Base-by-base conservation (phyloP, 495 filamentous ascomycete genomes). In the Trichocladium uniseriatum region DNA sequence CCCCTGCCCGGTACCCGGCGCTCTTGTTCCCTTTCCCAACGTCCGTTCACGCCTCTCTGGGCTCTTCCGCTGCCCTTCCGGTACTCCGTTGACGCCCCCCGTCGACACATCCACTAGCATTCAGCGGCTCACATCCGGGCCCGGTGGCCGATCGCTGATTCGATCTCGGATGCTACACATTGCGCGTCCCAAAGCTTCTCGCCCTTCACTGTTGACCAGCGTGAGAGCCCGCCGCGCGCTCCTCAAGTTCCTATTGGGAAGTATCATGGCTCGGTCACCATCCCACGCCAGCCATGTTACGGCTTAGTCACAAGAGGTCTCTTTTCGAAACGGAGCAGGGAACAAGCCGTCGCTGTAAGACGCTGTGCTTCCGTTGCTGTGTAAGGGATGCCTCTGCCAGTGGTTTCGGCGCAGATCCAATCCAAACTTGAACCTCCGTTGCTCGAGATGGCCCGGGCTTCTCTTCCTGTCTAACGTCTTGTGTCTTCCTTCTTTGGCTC, bases 121-220 rank as follows among this genome's bases (percentile, higher is more conserved):
- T 39, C 31, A 35, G 19, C 8, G 24, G 24, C 24, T 36, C 43
- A 24, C 16, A 15, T 36, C 49, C 45, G 44, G 48, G 14, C 18
- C 53, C 49, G 40, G 37, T 21, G 38, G 44, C n/a, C 54, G 50
- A 57, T 59, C 59, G 46, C 45, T 61, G 55, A 60, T 60, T 62
- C 52, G 53, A 64, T 62, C 56, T 64, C 56, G 45, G 53, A 55
- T 59, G 49, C 52, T 38, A 38, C 57, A n/a, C 48, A 52, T 48
- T 52, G 46, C 51, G 34, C 31, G 27, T 35, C 48, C 48, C 45
- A 29, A n/a, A 19, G 24, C 39, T 15, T 34, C 31, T 37, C 19
- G 20, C 19, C 38, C 27, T 35, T 16, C 29, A n/a, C 28, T 28
- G 20, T 37, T 38, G 29, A 36, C 21, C 39, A 50, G 32, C 39